Percentiles rank a stretch among this genome's conserved stretches.
Evolutionary conservation across 768 basidiomycete genomes (phyloP).

Genomic region (Amylocystis lapponica): DNA sequence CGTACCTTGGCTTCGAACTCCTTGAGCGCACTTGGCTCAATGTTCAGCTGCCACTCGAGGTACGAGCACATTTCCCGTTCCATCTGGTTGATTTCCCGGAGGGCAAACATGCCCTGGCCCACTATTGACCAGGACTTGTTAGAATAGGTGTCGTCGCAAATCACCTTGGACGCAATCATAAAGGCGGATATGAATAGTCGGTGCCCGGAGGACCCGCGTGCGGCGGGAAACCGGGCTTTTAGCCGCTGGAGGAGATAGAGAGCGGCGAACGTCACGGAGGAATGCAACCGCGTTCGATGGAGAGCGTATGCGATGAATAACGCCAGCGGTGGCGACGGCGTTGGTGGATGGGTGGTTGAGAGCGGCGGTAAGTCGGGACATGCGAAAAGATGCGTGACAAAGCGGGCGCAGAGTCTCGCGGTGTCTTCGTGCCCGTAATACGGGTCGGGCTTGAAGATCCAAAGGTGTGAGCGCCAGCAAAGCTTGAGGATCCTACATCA

Average conservation of each 20-base stretch:
- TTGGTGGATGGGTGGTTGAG: constrained; percentile 30
- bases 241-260: constrained; percentile 76
- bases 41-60: constrained; percentile 86
- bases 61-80: constrained; percentile 92
- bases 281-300: constrained; percentile 65
- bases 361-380: constrained; percentile 49
- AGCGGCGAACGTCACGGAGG: constrained; percentile 52
- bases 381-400: constrained; percentile 38
- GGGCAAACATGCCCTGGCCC: constrained; percentile 55
- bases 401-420: constrained; percentile 35
- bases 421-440: constrained; percentile 40
- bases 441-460: constrained; percentile 29
- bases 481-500: constrained; percentile 4
- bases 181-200: constrained; percentile 87
- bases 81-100: constrained; percentile 95
- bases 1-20: constrained; percentile 59
- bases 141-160: constrained; percentile 65
- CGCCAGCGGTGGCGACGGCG: constrained; percentile 58
- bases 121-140: constrained; percentile 65
- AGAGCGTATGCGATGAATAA: constrained; percentile 85
- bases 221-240: constrained; percentile 89
- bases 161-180: constrained; percentile 83
- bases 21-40: constrained; percentile 54
- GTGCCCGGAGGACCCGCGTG: constrained; percentile 85
- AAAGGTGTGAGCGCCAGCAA: constrained; percentile 4